Conservation (phyloP, 352 stramenopile species). For the Phytophthora citricola region DNA sequence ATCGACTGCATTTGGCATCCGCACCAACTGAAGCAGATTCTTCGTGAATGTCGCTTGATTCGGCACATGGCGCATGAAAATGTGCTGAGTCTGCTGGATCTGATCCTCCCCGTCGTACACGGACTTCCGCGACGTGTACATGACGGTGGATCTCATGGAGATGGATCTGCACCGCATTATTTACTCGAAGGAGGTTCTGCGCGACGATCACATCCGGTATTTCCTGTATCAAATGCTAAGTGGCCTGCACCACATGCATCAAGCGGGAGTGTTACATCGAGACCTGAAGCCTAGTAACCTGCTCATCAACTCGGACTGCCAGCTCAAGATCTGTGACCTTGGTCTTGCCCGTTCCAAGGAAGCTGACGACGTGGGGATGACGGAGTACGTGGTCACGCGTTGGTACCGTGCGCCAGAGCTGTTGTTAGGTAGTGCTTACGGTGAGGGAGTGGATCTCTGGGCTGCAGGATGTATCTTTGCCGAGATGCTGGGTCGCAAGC, state of each 20-base stretch:
- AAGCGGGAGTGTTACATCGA: conserved; percentile 82
- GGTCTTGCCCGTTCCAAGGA: conserved; percentile 92
- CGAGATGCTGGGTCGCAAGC: conserved; percentile 88
- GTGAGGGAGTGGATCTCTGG: conserved; percentile 87
- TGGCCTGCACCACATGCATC: conserved; percentile 90
- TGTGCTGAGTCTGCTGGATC: conserved; percentile 82
- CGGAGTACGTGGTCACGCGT: conserved; percentile 90
- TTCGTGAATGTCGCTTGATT: conserved; percentile 86
- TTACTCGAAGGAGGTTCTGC: conserved; percentile 92
- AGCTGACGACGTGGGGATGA: conserved; percentile 91
- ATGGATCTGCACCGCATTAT: conserved; percentile 94
- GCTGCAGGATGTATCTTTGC: conserved; percentile 89
- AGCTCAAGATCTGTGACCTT: conserved; percentile 98
- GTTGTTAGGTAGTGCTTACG: conserved; percentile 84
- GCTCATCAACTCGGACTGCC: conserved; percentile 93
- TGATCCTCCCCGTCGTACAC: conserved; percentile 86
- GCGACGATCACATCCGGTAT: conserved; percentile 94
- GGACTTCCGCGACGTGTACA: conserved; percentile 91
- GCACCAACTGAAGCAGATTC: conserved; percentile 90
- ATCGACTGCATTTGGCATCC: conserved; percentile 92
- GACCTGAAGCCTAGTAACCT: conserved; percentile 90
- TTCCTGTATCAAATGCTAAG: conserved; percentile 94
- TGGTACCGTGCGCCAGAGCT: conserved; percentile 91
- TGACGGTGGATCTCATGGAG: conserved; percentile 93
- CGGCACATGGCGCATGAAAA: conserved; percentile 90